phyloP scores from a whole-genome alignment of 2,329 filamentous ascomycete species.

The Fusarium sp. region DNA sequence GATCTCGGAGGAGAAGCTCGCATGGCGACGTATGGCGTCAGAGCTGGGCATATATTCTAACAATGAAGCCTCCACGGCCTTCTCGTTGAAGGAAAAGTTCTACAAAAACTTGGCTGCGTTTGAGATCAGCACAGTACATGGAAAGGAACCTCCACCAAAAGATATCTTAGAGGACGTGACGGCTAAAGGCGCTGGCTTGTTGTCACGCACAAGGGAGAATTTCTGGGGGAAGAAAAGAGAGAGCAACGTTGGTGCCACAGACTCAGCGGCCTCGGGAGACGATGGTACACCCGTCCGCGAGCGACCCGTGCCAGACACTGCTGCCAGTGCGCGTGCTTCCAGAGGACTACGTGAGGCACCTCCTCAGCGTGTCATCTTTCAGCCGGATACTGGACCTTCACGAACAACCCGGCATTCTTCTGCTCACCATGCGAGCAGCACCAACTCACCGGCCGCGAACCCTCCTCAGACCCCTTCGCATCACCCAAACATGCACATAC shows the following conservation, averaged over 20 bases:
- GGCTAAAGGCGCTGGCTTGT: slow-evolving; percentile 82
- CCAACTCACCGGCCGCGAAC: slow-evolving; percentile 42
- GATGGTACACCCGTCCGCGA: slow-evolving; percentile 68
- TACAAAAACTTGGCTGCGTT: slow-evolving; percentile 90
- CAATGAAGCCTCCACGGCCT: slow-evolving; percentile 84
- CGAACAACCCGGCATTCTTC: slow-evolving; percentile 69
- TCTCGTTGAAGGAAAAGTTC: slow-evolving; percentile 86
- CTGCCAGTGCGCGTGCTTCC: slow-evolving; percentile 66
- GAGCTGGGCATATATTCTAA: slow-evolving; percentile 78
- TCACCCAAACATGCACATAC: slow-evolving; percentile 46
- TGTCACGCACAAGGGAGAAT: slow-evolving; percentile 82
- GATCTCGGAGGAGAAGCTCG: slow-evolving; percentile 83
- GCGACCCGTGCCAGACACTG: slow-evolving; percentile 59
- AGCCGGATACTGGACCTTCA: slow-evolving; percentile 76
- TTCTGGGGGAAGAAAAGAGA: slow-evolving; percentile 64
- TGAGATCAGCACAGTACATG: slow-evolving; percentile 81
- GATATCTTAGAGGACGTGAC: slow-evolving; percentile 90
- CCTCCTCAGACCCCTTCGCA: slow-evolving; percentile 46
- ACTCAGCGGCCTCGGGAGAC: slow-evolving; percentile 68
- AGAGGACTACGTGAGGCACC: slow-evolving; percentile 82
- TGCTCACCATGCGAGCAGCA: slow-evolving; percentile 51
- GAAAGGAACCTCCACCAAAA: slow-evolving; percentile 83
- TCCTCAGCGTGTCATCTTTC: slow-evolving; percentile 83
- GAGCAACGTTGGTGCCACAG: slow-evolving; percentile 61
- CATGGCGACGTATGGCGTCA: slow-evolving; percentile 82